Conservation (phyloP, 257 asterid species). For the Rhazya stricta region DNA sequence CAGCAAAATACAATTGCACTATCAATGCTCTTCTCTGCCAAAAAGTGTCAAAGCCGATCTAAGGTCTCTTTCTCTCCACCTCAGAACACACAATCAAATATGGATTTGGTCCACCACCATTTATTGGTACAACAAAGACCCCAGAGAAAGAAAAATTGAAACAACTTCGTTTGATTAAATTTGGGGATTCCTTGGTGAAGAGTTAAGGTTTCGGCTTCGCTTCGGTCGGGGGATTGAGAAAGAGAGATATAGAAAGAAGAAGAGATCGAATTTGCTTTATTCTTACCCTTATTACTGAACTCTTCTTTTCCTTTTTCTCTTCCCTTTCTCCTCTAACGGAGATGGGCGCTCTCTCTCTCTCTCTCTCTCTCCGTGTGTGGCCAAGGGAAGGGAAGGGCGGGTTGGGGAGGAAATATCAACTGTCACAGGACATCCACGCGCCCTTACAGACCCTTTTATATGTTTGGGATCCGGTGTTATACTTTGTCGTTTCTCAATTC, state of each 20-base stretch:
- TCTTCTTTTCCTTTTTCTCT: too few species aligned
- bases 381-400: neutral
- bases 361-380: neutral
- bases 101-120: neutral
- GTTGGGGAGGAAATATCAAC: neutral
- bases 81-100: neutral
- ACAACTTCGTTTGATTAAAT: neutral
- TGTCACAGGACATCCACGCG: neutral
- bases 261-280: conserved; percentile 16
- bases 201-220: conserved; percentile 17
- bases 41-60: neutral
- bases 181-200: conserved; percentile 19
- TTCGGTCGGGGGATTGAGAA: conserved; percentile 14
- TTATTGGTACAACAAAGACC: neutral
- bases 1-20: neutral
- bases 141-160: neutral
- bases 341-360: neutral
- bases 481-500: too few species aligned
- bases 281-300: neutral
- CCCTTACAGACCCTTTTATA: neutral
- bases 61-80: neutral
- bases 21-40: neutral
- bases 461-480: too few species aligned
- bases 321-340: neutral
- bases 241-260: neutral